Evolutionary conservation across 768 basidiomycete species (phyloP).

Genomic region (Termitomyces sp.): DNA sequence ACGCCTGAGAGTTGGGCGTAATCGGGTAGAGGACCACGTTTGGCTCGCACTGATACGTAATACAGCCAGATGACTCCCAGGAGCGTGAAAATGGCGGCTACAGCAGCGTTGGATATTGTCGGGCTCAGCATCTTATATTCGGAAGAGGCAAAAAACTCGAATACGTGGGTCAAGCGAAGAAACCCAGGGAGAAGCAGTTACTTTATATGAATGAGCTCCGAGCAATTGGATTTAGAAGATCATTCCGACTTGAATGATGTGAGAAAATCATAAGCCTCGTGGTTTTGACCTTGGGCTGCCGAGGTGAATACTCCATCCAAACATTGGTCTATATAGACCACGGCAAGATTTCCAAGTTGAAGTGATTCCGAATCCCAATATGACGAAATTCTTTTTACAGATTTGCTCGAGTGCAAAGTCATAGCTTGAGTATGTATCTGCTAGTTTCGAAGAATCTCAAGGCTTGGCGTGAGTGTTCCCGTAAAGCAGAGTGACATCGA

Average conservation of each 20-base stretch:
- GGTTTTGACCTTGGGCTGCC: neutral
- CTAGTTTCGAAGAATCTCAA: neutral
- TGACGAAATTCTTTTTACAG: neutral
- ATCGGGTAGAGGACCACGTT: conserved; percentile 21
- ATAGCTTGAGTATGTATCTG: no score
- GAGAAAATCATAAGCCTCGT: neutral
- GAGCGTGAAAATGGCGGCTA: neutral
- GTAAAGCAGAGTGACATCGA: neutral
- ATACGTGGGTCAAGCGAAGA: neutral
- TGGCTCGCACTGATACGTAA: neutral
- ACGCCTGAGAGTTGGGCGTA: conserved; percentile 45
- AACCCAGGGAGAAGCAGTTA: neutral
- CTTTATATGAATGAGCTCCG: neutral
- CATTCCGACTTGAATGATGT: neutral
- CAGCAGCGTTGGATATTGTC: neutral
- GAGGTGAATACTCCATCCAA: neutral
- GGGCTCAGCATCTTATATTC: neutral
- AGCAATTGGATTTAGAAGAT: neutral
- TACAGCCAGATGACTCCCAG: neutral
- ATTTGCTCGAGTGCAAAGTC: no score
- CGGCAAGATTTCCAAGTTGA: neutral
- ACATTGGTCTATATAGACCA: neutral
- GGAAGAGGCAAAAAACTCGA: no score
- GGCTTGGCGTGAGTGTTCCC: neutral
- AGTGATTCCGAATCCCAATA: neutral